Conservation (phyloP, 2,329 filamentous ascomycete species). For the Aspergillus sp. region DNA sequence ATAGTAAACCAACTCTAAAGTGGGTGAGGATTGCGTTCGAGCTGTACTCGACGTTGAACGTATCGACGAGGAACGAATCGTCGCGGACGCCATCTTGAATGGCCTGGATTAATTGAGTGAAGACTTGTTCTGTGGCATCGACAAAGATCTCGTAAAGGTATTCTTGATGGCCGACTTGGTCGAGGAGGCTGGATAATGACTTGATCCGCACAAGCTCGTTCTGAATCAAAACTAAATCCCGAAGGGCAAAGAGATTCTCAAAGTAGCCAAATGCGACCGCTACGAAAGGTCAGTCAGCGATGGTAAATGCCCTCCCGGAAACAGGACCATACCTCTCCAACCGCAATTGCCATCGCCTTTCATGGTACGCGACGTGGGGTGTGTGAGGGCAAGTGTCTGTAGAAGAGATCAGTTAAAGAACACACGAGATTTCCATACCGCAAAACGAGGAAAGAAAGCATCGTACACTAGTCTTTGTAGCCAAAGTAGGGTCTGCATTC, state of each 20-base stretch:
- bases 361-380: conserved; percentile 79
- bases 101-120: conserved; percentile 57
- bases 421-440: background rate
- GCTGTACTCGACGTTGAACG: conserved; percentile 65
- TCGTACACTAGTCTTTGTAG: conserved; percentile 74
- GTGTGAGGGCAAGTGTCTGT: conserved; percentile 72
- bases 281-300: conserved; percentile 34
- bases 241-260: conserved; percentile 67
- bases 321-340: conserved; percentile 74
- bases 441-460: background rate
- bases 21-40: conserved; percentile 81
- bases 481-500: conserved; percentile 75
- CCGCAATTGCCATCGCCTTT: conserved; percentile 94
- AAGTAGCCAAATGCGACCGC: conserved; percentile 92
- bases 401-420: conserved; percentile 7
- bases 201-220: conserved; percentile 66
- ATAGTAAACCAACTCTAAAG: conserved; percentile 48
- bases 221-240: conserved; percentile 58
- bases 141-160: conserved; percentile 77
- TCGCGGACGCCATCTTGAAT: conserved; percentile 52
- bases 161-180: conserved; percentile 60
- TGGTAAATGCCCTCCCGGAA: background rate
- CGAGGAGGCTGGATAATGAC: conserved; percentile 63
- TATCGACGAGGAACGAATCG: conserved; percentile 52
- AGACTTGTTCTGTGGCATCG: conserved; percentile 63